These are phyloP conservation scores for Bullera alba DNA, from an alignment of 768 basidiomycete genomes.

Conservation along the genomic window DNA sequence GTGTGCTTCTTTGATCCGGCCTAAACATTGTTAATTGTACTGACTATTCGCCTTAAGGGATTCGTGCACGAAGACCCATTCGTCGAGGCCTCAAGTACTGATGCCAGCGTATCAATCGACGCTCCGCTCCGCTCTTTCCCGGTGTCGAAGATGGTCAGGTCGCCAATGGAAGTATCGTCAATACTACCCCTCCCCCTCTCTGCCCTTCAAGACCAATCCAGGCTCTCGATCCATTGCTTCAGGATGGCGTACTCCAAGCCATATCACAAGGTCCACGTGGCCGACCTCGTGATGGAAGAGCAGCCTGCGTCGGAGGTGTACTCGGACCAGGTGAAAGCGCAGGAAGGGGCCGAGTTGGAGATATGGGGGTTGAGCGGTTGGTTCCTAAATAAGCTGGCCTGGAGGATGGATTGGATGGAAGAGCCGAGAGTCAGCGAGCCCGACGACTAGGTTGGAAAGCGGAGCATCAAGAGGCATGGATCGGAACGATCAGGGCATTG, in stretches of 20 bases:
- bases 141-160: conserved; percentile 16
- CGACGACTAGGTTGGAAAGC: too few relatives aligned
- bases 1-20: conserved; percentile 9
- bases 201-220: conserved; percentile 3
- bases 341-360: neutral
- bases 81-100: neutral
- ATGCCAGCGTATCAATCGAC: neutral
- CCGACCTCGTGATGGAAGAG: conserved; percentile 14
- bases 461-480: too few relatives aligned
- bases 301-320: neutral
- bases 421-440: neutral
- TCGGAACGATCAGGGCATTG: too few relatives aligned
- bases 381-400: neutral
- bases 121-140: conserved; percentile 19
- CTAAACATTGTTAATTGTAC: neutral
- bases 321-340: neutral
- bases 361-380: conserved; percentile 2
- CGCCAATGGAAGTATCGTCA: conserved; percentile 31
- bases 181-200: conserved; percentile 33
- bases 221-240: conserved; percentile 25
- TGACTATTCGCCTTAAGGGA: conserved; percentile 8
- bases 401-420: neutral
- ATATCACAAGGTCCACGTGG: conserved; percentile 23
- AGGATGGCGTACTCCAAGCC: conserved; percentile 18
- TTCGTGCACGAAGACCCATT: conserved; percentile 16